Conservation (phyloP, 2,329 filamentous ascomycete genomes). For the Alternaria sp. region DNA sequence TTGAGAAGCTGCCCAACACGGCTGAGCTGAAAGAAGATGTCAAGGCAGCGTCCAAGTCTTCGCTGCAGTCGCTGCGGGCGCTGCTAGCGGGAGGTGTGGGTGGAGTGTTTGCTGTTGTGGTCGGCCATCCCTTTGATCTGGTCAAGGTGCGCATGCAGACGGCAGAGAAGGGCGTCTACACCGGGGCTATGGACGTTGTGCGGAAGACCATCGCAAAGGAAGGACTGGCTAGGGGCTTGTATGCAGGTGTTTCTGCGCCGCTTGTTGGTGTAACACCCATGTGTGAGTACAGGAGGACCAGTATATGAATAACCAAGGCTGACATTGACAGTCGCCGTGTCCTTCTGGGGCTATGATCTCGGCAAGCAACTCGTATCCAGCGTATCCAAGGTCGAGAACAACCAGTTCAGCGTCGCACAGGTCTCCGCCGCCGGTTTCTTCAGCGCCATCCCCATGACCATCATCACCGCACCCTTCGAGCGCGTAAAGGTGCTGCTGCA, state of each 20-base stretch:
- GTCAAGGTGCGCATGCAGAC: conserved; percentile 98
- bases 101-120: conserved; percentile 89
- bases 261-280: conserved; percentile 96
- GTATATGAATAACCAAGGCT: not conserved
- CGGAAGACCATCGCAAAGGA: conserved; percentile 86
- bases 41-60: conserved; percentile 58
- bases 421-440: conserved; percentile 90
- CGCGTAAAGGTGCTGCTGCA: conserved; percentile 98
- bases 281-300: conserved; percentile 70
- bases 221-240: conserved; percentile 78
- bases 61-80: conserved; percentile 74
- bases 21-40: conserved; percentile 61
- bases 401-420: conserved; percentile 80
- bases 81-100: conserved; percentile 90
- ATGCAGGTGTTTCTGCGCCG: conserved; percentile 95
- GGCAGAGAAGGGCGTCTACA: conserved; percentile 91
- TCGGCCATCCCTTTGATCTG: conserved; percentile 94
- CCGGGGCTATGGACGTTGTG: conserved; percentile 88
- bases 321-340: conserved; percentile 62
- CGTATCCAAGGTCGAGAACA: conserved; percentile 69
- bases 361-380: conserved; percentile 85
- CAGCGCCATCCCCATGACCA: conserved; percentile 94
- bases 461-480: conserved; percentile 98
- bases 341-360: conserved; percentile 88
- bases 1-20: conserved; percentile 41